Conservation (phyloP, 441 rosid species). For the Gossypium lobatum region DNA sequence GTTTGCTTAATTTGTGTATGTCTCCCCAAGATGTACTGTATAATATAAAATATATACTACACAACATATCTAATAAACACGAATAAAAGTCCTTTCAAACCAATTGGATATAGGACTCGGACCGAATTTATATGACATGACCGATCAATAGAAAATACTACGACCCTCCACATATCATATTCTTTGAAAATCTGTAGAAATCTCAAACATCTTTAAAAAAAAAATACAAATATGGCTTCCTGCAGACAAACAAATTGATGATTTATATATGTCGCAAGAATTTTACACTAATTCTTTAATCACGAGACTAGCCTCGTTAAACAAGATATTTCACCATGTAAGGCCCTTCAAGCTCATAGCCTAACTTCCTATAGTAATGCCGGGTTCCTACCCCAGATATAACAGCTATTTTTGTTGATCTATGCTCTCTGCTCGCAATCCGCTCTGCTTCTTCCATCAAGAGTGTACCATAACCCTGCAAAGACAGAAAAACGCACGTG, state of each 20-base stretch:
- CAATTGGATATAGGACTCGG: too few species aligned
- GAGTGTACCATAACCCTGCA: constrained; percentile 90
- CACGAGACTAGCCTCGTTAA: constrained; percentile 18
- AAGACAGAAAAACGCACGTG: background rate
- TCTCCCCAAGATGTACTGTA: too few species aligned
- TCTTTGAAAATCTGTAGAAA: background rate
- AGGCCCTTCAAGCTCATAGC: constrained; percentile 93
- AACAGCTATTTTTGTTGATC: constrained; percentile 77
- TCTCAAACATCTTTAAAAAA: background rate
- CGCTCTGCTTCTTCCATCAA: constrained; percentile 97
- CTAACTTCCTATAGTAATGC: constrained; percentile 88
- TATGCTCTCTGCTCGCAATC: constrained; percentile 74
- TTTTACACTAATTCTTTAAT: background rate
- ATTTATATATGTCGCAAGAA: background rate
- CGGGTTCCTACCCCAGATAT: constrained; percentile 98
- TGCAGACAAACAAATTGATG: background rate
- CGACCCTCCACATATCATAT: background rate
- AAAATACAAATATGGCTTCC: background rate
- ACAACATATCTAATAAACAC: too few species aligned
- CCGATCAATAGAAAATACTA: too few species aligned
- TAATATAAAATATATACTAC: too few species aligned
- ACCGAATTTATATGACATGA: too few species aligned
- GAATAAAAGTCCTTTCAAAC: background rate
- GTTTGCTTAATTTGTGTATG: background rate
- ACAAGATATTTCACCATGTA: constrained; percentile 87